Evolutionary conservation across 257 asterid species (phyloP).

Genomic region (Solanum chilense): DNA sequence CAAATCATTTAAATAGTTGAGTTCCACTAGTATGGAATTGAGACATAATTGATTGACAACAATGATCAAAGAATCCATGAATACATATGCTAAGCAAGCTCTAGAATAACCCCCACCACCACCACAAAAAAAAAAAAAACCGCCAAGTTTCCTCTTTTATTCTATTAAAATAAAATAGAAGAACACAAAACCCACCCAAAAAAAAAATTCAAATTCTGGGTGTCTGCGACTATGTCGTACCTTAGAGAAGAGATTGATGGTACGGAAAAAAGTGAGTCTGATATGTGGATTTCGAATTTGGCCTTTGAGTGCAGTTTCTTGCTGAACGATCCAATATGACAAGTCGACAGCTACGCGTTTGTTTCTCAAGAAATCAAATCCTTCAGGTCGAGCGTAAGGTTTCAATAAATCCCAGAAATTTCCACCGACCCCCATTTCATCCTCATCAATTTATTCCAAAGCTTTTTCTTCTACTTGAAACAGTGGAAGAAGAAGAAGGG

Average conservation of each 20-base stretch:
- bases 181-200: too few species aligned
- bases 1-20: neutral
- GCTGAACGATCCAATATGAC: conserved; percentile 91
- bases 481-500: neutral
- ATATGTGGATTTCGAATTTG: conserved; percentile 59
- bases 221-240: conserved; percentile 14
- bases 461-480: neutral
- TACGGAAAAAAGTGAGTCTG: conserved; percentile 74
- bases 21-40: neutral
- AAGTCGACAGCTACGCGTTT: conserved; percentile 93
- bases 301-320: conserved; percentile 82
- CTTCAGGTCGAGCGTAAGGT: conserved; percentile 60
- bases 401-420: conserved; percentile 94
- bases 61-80: neutral
- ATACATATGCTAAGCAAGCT: neutral
- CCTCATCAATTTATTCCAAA: neutral
- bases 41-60: neutral
- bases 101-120: neutral
- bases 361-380: conserved; percentile 84
- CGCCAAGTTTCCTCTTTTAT: neutral
- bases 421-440: conserved; percentile 79
- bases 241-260: conserved; percentile 77
- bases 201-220: neutral
- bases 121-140: neutral
- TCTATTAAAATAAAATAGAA: neutral